Conservation (phyloP, 345 rosid genomes). For the sweet orange (Citrus sinensis) region DVS_A1.0 CM039162.1:13710001-13710500, state of each 20-base stretch:
- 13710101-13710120: neutral
- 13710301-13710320: constrained; percentile 26
- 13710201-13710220: neutral
- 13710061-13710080: neutral
- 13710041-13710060: constrained; percentile 3
- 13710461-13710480: no score
- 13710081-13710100: neutral
- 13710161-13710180: neutral
- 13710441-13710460: no score
- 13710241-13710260: neutral
- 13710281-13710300: constrained; percentile 11
- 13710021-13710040: neutral
- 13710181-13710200: neutral
- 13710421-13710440: neutral
- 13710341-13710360: constrained; percentile 42
- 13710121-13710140: neutral
- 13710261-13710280: constrained; percentile 4
- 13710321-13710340: constrained; percentile 37
- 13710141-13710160: neutral
- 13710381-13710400: constrained; percentile 13
- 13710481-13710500: no score
- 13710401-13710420: constrained; percentile 25
- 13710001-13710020: neutral
- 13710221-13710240: neutral
- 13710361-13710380: constrained; percentile 38